Evolutionary conservation across 192 early-diverging fungal species (phyloP), one percentile per base, ranked within the genome.

Genomic region (Linnemannia exigua): DNA sequence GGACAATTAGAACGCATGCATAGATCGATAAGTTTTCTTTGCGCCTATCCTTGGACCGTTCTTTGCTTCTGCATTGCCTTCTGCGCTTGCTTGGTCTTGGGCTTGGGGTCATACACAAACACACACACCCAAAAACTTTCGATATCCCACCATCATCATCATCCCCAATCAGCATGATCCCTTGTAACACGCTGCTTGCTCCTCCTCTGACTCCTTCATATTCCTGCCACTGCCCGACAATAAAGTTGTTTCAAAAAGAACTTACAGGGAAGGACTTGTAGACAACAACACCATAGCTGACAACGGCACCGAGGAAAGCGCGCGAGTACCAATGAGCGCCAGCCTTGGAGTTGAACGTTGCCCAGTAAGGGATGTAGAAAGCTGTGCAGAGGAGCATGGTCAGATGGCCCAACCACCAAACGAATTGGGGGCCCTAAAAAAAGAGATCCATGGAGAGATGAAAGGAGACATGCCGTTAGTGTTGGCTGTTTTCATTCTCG

Each of bases 211-310:
- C 3, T 31, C 28, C 14, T 15, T 63, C 28, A n/a, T n/a, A n/a
- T 63, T 63, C 58, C 25, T 61, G 58, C 16, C 5, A 22, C 7
- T 7, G n/a, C 9, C 6, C 8, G 50, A 52, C 50, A 52, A 9
- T 9, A 20, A 51, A 19, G n/a, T n/a, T n/a, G n/a, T n/a, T 44
- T 44, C 9, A 44, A 54, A 71, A 77, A 33, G 7, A 20, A 91
- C 92, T 92, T 90, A 95, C 94, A 41, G 95, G 94, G 81, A 94
- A 91, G 36, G 93, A 90, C 82, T 95, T 96, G 88, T 94, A 95
- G 73, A 96, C 88, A 54, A 97, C 95, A 58, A 97, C 94, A 48
- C 92, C 91, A 84, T 95, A 96, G 61, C 91, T 92, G 33, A 95
- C 46, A 25, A 95, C 72, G 11, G 94, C 94, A 25, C 95, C 95